Evolutionary conservation across 2,329 filamentous ascomycete species (phyloP).

Genomic region (Lachnellula hyalina): DNA sequence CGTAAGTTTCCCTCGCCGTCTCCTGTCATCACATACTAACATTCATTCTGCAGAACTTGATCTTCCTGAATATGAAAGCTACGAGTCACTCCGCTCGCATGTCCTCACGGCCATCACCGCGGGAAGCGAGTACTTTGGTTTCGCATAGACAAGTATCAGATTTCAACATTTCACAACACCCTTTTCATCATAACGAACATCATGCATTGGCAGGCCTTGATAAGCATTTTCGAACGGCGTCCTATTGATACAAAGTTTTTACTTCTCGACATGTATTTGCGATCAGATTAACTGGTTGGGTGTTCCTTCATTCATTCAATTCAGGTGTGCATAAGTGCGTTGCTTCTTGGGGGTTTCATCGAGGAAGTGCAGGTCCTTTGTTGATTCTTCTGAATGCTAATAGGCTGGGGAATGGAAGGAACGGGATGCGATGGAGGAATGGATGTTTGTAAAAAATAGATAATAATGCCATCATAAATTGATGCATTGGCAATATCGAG

Average conservation of each 20-base stretch:
- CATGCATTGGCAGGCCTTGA: conserved; percentile 29
- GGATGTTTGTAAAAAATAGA: neutral
- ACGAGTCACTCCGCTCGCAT: conserved; percentile 81
- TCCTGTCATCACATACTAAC: conserved; percentile 16
- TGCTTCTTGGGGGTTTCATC: conserved; percentile 2
- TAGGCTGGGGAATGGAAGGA: too few species aligned
- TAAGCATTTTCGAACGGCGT: conserved; percentile 31
- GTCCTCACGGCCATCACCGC: conserved; percentile 96
- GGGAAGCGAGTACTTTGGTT: conserved; percentile 95
- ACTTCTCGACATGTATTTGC: conserved; percentile 20
- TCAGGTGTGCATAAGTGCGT: conserved; percentile 11
- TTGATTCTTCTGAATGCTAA: conserved; percentile 1
- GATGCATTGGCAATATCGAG: too few species aligned
- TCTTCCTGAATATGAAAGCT: conserved; percentile 95
- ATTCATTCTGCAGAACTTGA: conserved; percentile 68
- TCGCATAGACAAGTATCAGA: conserved; percentile 58
- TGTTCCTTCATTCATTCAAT: neutral
- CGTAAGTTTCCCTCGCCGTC: conserved; percentile 57
- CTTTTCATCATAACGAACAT: conserved; percentile 19
- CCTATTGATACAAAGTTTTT: conserved; percentile 9
- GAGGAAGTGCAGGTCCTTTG: conserved; percentile 35
- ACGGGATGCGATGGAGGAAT: neutral
- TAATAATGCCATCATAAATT: neutral
- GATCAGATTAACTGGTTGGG: conserved; percentile 2
- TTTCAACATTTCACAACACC: conserved; percentile 14